Evolutionary conservation across 148 eudicot genomes (phyloP).

Genomic region (Amaranthus hypochondriacus): DNA sequence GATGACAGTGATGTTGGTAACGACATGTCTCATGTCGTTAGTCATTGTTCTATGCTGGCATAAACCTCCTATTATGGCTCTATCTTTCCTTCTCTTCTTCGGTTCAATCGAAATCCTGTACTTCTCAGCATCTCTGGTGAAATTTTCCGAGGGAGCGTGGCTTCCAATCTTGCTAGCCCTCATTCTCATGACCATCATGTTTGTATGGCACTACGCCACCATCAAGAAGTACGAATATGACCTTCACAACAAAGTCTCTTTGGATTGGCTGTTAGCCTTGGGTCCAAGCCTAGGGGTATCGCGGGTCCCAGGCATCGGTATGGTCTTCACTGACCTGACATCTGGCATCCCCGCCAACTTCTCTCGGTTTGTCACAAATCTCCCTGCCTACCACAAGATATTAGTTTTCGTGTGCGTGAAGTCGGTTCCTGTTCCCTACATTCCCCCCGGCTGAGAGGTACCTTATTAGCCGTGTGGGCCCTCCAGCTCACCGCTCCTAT

Average conservation of each 20-base stretch:
- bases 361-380: conserved; percentile 87
- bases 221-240: conserved; percentile 81
- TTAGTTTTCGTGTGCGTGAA: conserved; percentile 86
- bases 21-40: conserved; percentile 85
- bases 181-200: conserved; percentile 77
- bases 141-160: conserved; percentile 92
- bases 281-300: conserved; percentile 84
- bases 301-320: conserved; percentile 85
- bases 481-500: conserved; percentile 64
- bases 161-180: conserved; percentile 85
- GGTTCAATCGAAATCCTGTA: conserved; percentile 84
- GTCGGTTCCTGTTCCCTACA: conserved; percentile 77
- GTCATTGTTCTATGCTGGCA: conserved; percentile 88
- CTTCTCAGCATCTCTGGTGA: conserved; percentile 86
- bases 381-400: conserved; percentile 81
- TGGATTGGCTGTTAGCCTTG: conserved; percentile 81
- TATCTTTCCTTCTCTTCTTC: conserved; percentile 69
- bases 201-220: conserved; percentile 87
- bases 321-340: conserved; percentile 80
- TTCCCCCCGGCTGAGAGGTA: conserved; percentile 81
- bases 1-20: conserved; percentile 93
- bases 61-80: conserved; percentile 69
- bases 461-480: conserved; percentile 86
- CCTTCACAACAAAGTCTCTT: conserved; percentile 87
- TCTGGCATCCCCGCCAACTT: conserved; percentile 89